Conservation (phyloP, 305 asterid genomes). For the Fraxinus ornus region DNA sequence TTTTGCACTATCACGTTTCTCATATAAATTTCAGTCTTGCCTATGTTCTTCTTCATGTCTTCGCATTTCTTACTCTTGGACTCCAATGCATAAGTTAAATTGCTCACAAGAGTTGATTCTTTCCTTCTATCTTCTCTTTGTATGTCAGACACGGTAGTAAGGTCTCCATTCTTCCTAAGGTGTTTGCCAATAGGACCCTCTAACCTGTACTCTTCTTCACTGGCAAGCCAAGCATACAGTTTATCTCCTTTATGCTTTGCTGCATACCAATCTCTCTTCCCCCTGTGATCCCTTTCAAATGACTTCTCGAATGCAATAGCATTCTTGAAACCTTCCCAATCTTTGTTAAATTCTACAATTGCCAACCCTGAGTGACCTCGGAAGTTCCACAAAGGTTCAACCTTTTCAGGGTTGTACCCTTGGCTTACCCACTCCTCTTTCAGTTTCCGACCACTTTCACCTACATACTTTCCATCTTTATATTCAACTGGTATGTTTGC, state of each 20-base stretch:
- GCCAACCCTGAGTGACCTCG: conserved; percentile 74
- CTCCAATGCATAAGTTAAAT: conserved; percentile 41
- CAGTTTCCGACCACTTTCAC: conserved; percentile 56
- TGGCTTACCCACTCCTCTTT: conserved; percentile 50
- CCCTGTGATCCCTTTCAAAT: conserved; percentile 57
- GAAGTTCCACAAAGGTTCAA: conserved; percentile 61
- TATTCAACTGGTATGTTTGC: conserved; percentile 59
- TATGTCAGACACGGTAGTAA: conserved; percentile 55
- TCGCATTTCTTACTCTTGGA: conserved; percentile 52
- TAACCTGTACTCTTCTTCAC: conserved; percentile 51
- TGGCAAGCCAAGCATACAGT: conserved; percentile 78
- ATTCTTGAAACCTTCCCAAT: conserved; percentile 66
- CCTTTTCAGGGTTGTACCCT: conserved; percentile 70
- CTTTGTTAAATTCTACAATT: conserved; percentile 55
- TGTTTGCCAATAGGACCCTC: conserved; percentile 46
- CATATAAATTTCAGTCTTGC: conserved; percentile 51
- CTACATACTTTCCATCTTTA: conserved; percentile 52
- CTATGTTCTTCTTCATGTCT: conserved; percentile 52
- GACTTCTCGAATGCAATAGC: conserved; percentile 69
- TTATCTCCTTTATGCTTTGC: conserved; percentile 41
- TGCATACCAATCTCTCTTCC: conserved; percentile 59
- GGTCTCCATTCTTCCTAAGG: conserved; percentile 67
- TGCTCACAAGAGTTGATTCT: conserved; percentile 41
- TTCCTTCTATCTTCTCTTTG: conserved; percentile 49
- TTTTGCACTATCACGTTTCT: conserved; percentile 47